Conservation (phyloP, 2,329 filamentous ascomycete genomes). For the Lasiodiplodia theobromae region DNA sequence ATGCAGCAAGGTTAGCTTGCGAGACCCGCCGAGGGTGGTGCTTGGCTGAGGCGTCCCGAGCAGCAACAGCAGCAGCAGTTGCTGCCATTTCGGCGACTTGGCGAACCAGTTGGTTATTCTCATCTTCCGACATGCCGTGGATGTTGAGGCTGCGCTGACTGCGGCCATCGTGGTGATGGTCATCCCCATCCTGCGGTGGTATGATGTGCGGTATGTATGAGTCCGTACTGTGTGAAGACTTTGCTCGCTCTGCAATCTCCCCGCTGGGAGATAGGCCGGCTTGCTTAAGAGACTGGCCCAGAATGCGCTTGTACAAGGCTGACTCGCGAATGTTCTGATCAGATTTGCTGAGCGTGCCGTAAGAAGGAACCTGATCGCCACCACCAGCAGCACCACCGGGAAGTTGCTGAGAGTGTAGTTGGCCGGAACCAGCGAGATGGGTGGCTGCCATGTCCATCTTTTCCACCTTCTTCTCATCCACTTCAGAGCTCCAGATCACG, state of each 20-base stretch:
- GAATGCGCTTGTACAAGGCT: conserved; percentile 88
- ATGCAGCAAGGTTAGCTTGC: conserved; percentile 46
- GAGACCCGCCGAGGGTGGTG: conserved; percentile 61
- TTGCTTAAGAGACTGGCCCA: conserved; percentile 88
- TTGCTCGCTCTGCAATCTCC: not conserved
- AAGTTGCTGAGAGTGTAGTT: conserved; percentile 31
- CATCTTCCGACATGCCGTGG: conserved; percentile 78
- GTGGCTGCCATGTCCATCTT: conserved; percentile 48
- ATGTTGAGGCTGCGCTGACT: conserved; percentile 53
- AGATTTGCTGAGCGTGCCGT: conserved; percentile 34
- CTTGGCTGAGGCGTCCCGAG: conserved; percentile 70
- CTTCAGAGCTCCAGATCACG: conserved; percentile 91
- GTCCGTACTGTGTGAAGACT: conserved; percentile 30
- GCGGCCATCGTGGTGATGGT: conserved; percentile 46
- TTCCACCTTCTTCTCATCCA: conserved; percentile 56
- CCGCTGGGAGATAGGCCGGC: conserved; percentile 68
- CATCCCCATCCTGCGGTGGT: conserved; percentile 44
- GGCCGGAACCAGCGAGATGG: conserved; percentile 42
- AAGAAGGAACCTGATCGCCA: conserved; percentile 35
- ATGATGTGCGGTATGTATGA: conserved; percentile 45
- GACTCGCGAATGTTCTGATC: conserved; percentile 78
- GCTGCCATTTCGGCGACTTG: conserved; percentile 94
- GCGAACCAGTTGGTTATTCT: conserved; percentile 80
- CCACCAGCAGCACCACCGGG: conserved; percentile 27
- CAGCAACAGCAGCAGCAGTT: conserved; percentile 85